phyloP scores from a whole-genome alignment of 805 yeast genomes.

The Ogataea glucozyma region DNA sequence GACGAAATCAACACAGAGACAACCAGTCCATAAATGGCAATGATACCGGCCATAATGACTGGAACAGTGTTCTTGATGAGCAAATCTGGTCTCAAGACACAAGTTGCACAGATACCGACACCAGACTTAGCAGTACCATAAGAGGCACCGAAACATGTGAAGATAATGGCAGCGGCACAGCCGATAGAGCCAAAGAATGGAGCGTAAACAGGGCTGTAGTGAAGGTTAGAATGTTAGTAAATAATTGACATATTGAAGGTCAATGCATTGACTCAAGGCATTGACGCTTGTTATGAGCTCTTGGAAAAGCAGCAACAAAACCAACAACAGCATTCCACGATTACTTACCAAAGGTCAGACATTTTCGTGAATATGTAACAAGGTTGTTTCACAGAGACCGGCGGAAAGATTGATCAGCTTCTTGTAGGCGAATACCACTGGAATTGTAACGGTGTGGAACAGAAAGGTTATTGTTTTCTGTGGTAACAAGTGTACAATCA shows the following conservation, averaged over 20 bases:
- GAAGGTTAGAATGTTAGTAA: conserved; percentile 1
- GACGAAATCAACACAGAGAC: conserved; percentile 94
- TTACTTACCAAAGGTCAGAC: conserved; percentile 26
- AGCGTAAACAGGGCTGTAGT: conserved; percentile 68
- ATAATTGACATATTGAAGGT: neutral
- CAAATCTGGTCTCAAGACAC: conserved; percentile 96
- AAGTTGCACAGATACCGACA: conserved; percentile 98
- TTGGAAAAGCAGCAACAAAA: conserved; percentile 3
- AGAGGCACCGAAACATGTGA: conserved; percentile 98
- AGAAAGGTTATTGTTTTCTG: conserved; percentile 1
- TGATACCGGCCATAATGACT: conserved; percentile 99
- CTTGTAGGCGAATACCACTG: conserved; percentile 4
- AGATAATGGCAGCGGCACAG: conserved; percentile 98
- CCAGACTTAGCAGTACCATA: conserved; percentile 99
- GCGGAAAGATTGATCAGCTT: conserved; percentile 2
- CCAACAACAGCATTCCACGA: neutral
- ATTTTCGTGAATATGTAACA: conserved; percentile 8
- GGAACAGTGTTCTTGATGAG: conserved; percentile 93
- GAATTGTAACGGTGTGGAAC: neutral
- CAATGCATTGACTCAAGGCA: neutral
- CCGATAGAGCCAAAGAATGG: conserved; percentile 99
- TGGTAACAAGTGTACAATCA: conserved; percentile 8
- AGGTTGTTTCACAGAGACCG: conserved; percentile 2
- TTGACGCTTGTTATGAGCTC: neutral
- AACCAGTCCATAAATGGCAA: conserved; percentile 96